Conservation (phyloP, 345 rosid species). For the Citrus australasica region DNA sequence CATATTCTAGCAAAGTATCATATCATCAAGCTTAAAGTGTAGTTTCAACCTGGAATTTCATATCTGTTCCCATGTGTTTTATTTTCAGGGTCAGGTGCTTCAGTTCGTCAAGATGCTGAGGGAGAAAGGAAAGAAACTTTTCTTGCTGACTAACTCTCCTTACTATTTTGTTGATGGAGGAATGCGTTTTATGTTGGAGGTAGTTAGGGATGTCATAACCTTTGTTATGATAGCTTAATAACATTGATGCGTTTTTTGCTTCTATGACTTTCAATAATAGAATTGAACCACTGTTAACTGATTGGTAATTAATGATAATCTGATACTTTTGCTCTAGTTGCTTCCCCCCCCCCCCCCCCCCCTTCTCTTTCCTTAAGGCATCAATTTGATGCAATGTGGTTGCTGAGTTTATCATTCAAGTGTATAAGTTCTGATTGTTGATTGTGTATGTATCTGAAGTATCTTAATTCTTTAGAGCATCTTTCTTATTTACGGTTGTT, state of each 20-base stretch:
- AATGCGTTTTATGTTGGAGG: slow-evolving; percentile 93
- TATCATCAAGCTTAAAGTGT: neutral
- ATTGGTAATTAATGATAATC: neutral
- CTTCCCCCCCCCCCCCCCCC: too few relatives aligned
- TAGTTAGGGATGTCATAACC: slow-evolving; percentile 19
- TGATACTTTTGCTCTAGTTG: neutral
- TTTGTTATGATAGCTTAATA: neutral
- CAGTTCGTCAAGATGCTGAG: slow-evolving; percentile 66
- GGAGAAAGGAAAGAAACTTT: slow-evolving; percentile 93
- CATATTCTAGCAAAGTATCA: neutral
- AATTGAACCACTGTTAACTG: neutral
- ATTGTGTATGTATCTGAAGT: neutral
- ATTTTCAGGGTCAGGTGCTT: slow-evolving; percentile 59
- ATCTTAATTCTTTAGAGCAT: neutral
- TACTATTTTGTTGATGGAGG: slow-evolving; percentile 95
- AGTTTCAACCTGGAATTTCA: slow-evolving; percentile 5
- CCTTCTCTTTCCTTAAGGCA: neutral
- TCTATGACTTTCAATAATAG: neutral
- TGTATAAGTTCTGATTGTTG: neutral
- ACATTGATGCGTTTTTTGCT: neutral
- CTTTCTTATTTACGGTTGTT: neutral
- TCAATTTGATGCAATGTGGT: neutral
- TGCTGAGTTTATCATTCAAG: neutral
- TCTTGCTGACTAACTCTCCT: slow-evolving; percentile 92
- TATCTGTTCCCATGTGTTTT: slow-evolving; percentile 2